phyloP scores from a whole-genome alignment of 1,139 yeast genomes.

The Eremothecium coryli region DNA sequence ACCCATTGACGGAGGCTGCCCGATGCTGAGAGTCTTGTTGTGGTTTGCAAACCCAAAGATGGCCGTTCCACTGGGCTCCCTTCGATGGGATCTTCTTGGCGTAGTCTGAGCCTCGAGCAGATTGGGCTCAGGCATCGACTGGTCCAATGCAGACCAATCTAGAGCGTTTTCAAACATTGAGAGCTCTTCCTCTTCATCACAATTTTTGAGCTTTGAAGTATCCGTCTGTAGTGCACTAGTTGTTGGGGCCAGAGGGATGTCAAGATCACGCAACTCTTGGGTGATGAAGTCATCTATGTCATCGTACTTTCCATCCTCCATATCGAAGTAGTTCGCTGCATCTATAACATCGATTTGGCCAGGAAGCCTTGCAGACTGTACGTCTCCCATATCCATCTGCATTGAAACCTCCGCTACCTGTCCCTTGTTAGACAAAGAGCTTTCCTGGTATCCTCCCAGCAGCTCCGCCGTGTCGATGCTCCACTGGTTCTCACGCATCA shows the following conservation, averaged over 20 bases:
- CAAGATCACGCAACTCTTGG: constrained; percentile 26
- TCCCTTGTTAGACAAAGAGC: too few species aligned
- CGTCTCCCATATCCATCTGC: too few species aligned
- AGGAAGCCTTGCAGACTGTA: too few species aligned
- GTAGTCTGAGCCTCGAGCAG: not conserved
- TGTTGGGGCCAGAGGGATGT: constrained; percentile 20
- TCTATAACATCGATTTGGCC: not conserved
- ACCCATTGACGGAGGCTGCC: constrained; percentile 1
- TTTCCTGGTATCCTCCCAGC: too few species aligned
- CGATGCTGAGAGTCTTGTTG: constrained; percentile 37
- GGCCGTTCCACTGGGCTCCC: constrained; percentile 49
- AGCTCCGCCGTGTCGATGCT: not conserved
- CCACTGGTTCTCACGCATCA: not conserved
- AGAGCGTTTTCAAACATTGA: constrained; percentile 5
- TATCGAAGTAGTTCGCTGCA: not conserved
- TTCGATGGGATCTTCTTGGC: constrained; percentile 22
- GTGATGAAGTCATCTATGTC: constrained; percentile 26
- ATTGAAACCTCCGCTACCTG: too few species aligned
- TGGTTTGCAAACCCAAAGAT: constrained; percentile 54
- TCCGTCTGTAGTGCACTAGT: not conserved
- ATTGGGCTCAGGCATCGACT: not conserved
- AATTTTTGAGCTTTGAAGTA: not conserved
- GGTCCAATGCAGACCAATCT: constrained; percentile 5
- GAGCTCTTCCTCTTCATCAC: not conserved
- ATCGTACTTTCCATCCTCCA: constrained; percentile 10